A percentile compares a stretch with the other conserved stretches of the same genome.
Evolutionary conservation across 345 rosid species (phyloP).

Genomic region (Eucalyptus sp.): DNA sequence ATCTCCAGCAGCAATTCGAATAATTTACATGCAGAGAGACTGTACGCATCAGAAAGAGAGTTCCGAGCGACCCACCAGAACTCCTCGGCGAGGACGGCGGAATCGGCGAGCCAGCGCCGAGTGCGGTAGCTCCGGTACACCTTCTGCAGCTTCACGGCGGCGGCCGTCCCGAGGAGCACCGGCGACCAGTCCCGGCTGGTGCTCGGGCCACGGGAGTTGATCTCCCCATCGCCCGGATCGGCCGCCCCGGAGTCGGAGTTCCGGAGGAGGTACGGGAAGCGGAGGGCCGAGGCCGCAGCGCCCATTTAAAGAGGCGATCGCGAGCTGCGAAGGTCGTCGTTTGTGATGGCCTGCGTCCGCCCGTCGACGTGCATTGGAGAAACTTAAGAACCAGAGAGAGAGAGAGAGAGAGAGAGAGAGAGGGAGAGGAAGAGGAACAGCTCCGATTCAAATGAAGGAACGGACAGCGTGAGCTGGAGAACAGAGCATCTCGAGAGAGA

Average conservation of each 20-base stretch:
- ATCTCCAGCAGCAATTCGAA: not conserved
- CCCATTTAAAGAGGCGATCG: not conserved
- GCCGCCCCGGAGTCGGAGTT: not conserved
- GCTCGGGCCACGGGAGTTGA: not conserved
- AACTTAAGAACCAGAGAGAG: not conserved
- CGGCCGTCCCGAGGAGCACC: not conserved
- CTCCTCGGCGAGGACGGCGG: conserved; percentile 27
- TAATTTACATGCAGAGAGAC: not conserved
- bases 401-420: not conserved
- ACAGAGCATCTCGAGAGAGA: not conserved
- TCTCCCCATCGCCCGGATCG: not conserved
- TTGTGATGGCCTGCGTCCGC: not conserved
- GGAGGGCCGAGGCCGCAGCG: not conserved
- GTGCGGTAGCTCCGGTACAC: conserved; percentile 23
- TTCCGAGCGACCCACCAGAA: conserved; percentile 5
- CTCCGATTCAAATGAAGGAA: not conserved
- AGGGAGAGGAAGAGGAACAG: not conserved
- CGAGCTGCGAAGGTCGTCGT: not conserved
- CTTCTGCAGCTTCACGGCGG: conserved; percentile 22
- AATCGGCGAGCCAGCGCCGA: conserved; percentile 18
- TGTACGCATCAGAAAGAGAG: not conserved
- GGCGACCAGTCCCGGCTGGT: not conserved
- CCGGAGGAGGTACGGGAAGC: not conserved
- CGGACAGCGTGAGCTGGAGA: not conserved
- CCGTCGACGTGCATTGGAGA: not conserved